Evolutionary conservation across 257 asterid genomes (phyloP).

Genomic region (Ophiorrhiza pumila): DNA sequence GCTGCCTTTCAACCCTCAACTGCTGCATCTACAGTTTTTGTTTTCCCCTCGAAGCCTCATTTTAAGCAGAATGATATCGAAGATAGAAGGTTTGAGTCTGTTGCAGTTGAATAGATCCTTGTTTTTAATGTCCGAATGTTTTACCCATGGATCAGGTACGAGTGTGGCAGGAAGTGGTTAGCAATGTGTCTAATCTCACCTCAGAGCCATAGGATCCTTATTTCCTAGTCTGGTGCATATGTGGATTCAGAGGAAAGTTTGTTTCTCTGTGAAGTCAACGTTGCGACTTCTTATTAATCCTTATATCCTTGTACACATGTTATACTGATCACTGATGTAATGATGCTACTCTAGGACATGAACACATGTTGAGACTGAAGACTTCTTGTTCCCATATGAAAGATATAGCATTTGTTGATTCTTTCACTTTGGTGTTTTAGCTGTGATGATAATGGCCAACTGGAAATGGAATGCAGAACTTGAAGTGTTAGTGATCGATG

Average conservation of each 20-base stretch:
- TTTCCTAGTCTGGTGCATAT: no score
- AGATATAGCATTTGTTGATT: background rate
- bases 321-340: background rate
- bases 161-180: background rate
- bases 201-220: background rate
- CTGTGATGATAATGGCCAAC: background rate
- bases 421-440: background rate
- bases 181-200: background rate
- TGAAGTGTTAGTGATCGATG: no score
- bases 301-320: background rate
- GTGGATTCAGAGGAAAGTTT: background rate
- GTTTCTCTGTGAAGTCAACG: background rate
- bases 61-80: conserved; percentile 28
- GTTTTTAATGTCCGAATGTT: background rate
- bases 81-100: conserved; percentile 23
- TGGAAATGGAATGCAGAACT: no score
- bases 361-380: background rate
- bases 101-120: conserved; percentile 25
- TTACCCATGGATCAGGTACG: background rate
- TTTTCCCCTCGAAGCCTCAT: conserved; percentile 75
- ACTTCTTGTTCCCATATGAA: background rate
- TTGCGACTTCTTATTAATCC: background rate
- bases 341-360: background rate
- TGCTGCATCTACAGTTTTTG: conserved; percentile 62
- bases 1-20: conserved; percentile 74